Percentiles rank a stretch among this genome's conserved stretches.
These are phyloP conservation scores for Knoxia roxburghii DNA, from an alignment of 257 asterid species.

Conservation along the genomic window DNA sequence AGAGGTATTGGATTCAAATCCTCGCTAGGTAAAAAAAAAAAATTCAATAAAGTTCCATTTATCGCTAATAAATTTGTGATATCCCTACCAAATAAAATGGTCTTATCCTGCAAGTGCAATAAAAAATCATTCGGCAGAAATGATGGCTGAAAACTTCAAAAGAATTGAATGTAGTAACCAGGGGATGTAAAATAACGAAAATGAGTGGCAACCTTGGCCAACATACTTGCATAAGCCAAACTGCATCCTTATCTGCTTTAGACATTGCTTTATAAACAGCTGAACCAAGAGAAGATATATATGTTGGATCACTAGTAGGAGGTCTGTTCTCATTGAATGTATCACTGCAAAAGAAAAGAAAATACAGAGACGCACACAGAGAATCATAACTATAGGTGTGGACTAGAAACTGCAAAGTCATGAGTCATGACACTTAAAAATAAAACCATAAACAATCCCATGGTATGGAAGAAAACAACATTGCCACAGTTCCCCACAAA, in stretches of 20 bases:
- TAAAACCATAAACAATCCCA: background rate
- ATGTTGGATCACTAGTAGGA: conserved; percentile 77
- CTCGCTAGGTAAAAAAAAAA: too few relatives aligned
- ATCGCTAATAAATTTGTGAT: background rate
- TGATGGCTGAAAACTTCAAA: background rate
- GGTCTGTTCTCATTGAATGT: conserved; percentile 93
- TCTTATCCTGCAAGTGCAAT: background rate
- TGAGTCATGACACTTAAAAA: background rate
- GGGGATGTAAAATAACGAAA: background rate
- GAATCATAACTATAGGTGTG: background rate
- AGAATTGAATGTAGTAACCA: background rate
- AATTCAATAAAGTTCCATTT: background rate
- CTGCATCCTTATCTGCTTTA: conserved; percentile 74
- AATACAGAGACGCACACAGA: too few relatives aligned
- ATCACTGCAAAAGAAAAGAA: conserved; percentile 50
- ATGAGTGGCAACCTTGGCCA: conserved; percentile 2
- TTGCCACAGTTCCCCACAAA: background rate
- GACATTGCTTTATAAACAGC: conserved; percentile 88
- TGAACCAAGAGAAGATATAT: conserved; percentile 85
- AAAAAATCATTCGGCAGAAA: background rate
- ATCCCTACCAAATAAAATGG: background rate
- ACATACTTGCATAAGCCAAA: conserved; percentile 98
- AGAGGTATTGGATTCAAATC: too few relatives aligned
- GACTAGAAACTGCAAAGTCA: background rate
- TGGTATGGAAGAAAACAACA: background rate